These are phyloP conservation scores for Paramecium sexaurelia DNA, from an alignment of 73 alveolate species.

Conservation along the genomic window DNA sequence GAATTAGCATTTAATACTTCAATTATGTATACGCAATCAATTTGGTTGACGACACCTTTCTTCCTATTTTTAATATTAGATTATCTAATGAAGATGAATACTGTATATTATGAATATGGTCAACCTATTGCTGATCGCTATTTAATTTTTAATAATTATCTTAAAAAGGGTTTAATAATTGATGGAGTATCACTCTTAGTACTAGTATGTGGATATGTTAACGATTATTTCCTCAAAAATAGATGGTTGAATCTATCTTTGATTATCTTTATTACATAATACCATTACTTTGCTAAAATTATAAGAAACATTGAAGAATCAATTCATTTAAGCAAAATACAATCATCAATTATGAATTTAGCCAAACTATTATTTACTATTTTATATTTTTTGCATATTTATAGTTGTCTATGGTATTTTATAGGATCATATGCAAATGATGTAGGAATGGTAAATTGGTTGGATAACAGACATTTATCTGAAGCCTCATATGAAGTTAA, in stretches of 20 bases:
- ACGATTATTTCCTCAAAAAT: not conserved
- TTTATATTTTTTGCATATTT: not conserved
- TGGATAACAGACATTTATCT: not conserved
- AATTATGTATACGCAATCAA: not conserved
- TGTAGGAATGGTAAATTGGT: not conserved
- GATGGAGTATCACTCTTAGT: not conserved
- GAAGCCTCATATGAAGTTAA: not conserved
- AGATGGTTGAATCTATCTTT: not conserved
- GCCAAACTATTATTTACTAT: not conserved
- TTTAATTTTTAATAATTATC: slow-evolving; percentile 5
- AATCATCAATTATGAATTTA: slow-evolving; percentile 12
- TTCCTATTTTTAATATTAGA: not conserved
- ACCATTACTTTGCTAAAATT: not conserved
- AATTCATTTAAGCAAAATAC: slow-evolving; percentile 1
- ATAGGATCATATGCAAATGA: not conserved
- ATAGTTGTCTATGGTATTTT: slow-evolving; percentile 20
- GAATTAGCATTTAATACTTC: slow-evolving; percentile 1
- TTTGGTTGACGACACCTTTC: not conserved
- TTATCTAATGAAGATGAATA: slow-evolving; percentile 22
- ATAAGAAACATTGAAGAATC: slow-evolving; percentile 29
- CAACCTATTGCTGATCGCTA: slow-evolving; percentile 18
- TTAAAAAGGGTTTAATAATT: slow-evolving; percentile 16
- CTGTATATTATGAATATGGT: slow-evolving; percentile 38
- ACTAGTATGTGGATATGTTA: not conserved
- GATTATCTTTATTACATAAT: not conserved